These are phyloP conservation scores for Argentina anserina DNA, from an alignment of 306 rosid species.

Conservation along the genomic window DNA sequence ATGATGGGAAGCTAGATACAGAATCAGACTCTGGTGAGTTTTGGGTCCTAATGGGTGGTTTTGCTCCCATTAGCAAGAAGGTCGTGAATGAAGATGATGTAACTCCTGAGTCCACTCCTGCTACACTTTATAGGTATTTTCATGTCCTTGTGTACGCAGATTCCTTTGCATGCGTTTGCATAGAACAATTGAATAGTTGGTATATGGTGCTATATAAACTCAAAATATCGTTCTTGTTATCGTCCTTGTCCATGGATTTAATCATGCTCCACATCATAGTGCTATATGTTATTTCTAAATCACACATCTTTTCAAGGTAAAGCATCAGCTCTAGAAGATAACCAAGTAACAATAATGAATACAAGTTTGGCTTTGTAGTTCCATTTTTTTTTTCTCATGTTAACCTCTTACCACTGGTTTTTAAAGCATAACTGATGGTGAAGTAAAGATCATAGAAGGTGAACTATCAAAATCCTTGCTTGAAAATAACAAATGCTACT, in stretches of 20 bases:
- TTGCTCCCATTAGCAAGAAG: constrained; percentile 98
- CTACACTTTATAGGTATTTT: constrained; percentile 74
- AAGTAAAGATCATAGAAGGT: constrained; percentile 67
- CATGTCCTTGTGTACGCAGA: not conserved
- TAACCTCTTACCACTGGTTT: constrained; percentile 27
- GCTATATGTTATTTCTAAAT: not conserved
- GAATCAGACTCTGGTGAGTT: constrained; percentile 99
- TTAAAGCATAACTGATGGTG: constrained; percentile 71
- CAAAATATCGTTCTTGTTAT: not conserved
- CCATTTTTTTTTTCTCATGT: not conserved
- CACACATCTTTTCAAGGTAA: not conserved
- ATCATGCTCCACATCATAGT: not conserved
- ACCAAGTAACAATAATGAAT: not conserved
- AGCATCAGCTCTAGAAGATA: not conserved
- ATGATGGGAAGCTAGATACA: constrained; percentile 97
- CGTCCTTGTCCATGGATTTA: not conserved
- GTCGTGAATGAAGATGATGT: constrained; percentile 77
- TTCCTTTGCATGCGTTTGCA: not conserved
- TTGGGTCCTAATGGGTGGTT: constrained; percentile 99
- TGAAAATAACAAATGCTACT: constrained; percentile 89
- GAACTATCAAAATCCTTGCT: constrained; percentile 78
- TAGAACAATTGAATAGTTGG: not conserved
- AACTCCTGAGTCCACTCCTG: constrained; percentile 76
- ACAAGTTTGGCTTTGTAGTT: not conserved
- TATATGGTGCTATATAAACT: not conserved